Evolutionary conservation across 768 basidiomycete genomes (phyloP), one percentile per base, ranked within the genome.

Genomic region (Phlebiopsis flavidoalba): DNA sequence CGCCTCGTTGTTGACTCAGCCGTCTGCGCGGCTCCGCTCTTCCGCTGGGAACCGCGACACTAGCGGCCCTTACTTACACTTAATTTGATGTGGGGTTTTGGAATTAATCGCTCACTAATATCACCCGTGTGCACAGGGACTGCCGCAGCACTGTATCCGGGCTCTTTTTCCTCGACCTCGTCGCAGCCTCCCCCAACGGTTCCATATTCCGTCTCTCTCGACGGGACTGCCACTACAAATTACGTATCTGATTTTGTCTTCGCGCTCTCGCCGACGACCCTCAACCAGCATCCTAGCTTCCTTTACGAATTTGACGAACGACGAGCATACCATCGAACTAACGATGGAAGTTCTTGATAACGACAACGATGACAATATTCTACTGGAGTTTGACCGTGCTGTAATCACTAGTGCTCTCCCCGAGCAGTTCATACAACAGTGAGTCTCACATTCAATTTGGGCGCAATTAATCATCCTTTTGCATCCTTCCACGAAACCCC

Each of bases 141-240:
- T 24, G 86, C 81, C 24, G 83, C 90, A 40, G 75, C 82, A 62
- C 75, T 91, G 31, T 65, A 77, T 33, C n/a, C n/a, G n/a, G 89
- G 89, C 35, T 80, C 79, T 59, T 76, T 76, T 5, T 74, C 73
- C 5, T 60, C 72, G 50, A 57, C 72, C 40, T 76, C 81, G 17
- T 19, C 43, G 15, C 17, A 21, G 8, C 52, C 51, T n/a, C 53
- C 60, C 1, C 53, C 43, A 43, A 22, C 61, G 52, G 51, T 67
- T 31, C 46, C 72, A 22, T 88, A 83, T 67, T 67, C 71, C 8
- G 67, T 88, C 58, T 70, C 72, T 6, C 74, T 90, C 58, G 88
- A 91, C 66, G 82, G 82, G 46, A 56, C 60, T 5, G 55, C 70
- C 11, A 66, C 66, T 17, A 71, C 66, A 24, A 73, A 67, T 57